Evolutionary conservation across 176 grass and related monocot genomes (phyloP).

Genomic region (Oryza brachyantha): DNA sequence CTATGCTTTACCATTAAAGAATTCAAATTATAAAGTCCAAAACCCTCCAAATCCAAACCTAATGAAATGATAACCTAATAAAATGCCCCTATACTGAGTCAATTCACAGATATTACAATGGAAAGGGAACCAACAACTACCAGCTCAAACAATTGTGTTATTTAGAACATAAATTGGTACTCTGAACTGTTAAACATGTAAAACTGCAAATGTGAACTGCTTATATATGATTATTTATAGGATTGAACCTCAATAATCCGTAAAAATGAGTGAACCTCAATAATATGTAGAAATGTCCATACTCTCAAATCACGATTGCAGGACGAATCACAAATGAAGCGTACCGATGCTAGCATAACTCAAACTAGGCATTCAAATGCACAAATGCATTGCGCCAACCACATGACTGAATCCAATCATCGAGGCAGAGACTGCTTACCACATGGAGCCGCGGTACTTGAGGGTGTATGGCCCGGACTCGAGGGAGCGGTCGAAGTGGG

Average conservation of each 20-base stretch:
- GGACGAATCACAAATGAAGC: not conserved
- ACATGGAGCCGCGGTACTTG: conserved; percentile 93
- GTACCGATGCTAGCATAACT: no score
- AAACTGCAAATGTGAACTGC: not conserved
- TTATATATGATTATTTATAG: not conserved
- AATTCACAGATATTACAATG: not conserved
- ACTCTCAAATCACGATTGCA: not conserved
- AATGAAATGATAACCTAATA: no score
- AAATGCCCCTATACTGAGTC: not conserved
- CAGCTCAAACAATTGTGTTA: not conserved
- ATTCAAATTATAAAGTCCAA: not conserved
- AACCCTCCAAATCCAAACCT: no score
- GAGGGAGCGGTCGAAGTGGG: conserved; percentile 78
- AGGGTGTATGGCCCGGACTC: conserved; percentile 83
- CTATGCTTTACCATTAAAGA: not conserved
- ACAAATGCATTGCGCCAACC: not conserved
- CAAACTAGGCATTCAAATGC: not conserved
- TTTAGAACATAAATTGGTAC: not conserved
- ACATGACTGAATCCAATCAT: not conserved
- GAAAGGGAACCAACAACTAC: not conserved
- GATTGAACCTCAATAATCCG: not conserved
- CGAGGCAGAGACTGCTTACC: conserved; percentile 35
- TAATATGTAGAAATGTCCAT: not conserved
- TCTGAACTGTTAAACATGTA: not conserved
- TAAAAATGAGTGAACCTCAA: not conserved